A percentile compares a stretch with the other conserved stretches of the same genome.
phyloP scores from a whole-genome alignment of 768 basidiomycete genomes.

The Phaffia tasmanica region DNA sequence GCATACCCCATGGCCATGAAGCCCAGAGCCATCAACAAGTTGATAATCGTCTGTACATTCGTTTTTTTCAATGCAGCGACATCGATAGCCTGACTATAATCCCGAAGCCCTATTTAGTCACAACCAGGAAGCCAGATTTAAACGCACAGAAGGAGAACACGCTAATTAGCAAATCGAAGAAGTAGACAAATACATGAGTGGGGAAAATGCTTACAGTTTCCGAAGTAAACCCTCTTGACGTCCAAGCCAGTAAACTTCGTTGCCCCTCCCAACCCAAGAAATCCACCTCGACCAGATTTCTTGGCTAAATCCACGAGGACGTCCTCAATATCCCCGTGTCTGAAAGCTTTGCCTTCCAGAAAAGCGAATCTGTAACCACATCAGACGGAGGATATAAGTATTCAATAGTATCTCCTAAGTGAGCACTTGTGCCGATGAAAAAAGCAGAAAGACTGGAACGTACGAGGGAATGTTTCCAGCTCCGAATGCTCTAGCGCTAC shows the following conservation, averaged over 20 bases:
- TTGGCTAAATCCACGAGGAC: slow-evolving; percentile 45
- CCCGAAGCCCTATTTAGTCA: slow-evolving; percentile 7
- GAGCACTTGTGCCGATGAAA: neutral
- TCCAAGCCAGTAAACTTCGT: slow-evolving; percentile 68
- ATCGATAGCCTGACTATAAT: slow-evolving; percentile 63
- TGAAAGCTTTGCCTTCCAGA: slow-evolving; percentile 70
- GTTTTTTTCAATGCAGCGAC: slow-evolving; percentile 50
- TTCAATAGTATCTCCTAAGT: neutral
- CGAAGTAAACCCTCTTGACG: slow-evolving; percentile 53
- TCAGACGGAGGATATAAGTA: neutral
- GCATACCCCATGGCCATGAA: slow-evolving; percentile 53
- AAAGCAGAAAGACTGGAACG: slow-evolving; percentile 30
- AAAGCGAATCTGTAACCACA: slow-evolving; percentile 53
- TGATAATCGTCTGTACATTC: slow-evolving; percentile 66
- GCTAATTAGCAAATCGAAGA: slow-evolving; percentile 2
- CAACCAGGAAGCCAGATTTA: neutral
- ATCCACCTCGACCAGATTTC: slow-evolving; percentile 21
- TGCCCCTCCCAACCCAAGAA: slow-evolving; percentile 42
- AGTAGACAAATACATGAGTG: neutral
- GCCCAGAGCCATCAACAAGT: slow-evolving; percentile 77
- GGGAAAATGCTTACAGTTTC: slow-evolving; percentile 29
- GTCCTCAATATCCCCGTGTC: slow-evolving; percentile 78
- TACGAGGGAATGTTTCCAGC: slow-evolving; percentile 76
- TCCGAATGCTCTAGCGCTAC: slow-evolving; percentile 50
- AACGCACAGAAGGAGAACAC: neutral